Conservation (phyloP, 352 stramenopile species). For the Aphanomyces invadans region DNA sequence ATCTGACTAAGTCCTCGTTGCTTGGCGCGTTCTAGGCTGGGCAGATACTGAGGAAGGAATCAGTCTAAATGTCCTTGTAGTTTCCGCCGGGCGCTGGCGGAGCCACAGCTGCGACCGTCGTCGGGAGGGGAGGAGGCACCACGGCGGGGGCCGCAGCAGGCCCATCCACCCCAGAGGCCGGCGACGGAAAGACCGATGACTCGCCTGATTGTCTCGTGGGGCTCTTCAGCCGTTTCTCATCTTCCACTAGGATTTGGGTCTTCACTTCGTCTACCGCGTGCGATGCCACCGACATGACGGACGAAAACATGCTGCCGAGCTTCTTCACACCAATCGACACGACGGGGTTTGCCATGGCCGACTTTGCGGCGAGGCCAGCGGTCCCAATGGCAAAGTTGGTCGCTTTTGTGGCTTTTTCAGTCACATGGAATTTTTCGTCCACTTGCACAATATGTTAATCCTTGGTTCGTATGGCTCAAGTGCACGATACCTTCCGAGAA, state of each 20-base stretch:
- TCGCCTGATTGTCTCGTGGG: neutral
- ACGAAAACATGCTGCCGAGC: conserved; percentile 15
- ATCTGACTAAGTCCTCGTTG: too few relatives aligned
- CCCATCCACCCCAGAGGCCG: neutral
- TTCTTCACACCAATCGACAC: conserved; percentile 15
- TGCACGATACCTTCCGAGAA: conserved; percentile 11
- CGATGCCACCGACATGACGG: neutral
- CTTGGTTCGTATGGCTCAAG: too few relatives aligned
- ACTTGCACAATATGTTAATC: too few relatives aligned
- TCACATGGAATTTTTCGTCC: conserved; percentile 14
- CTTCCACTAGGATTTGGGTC: conserved; percentile 16
- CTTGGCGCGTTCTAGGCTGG: too few relatives aligned
- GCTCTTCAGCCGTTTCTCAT: conserved; percentile 8
- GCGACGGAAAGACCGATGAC: neutral
- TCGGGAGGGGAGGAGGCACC: neutral
- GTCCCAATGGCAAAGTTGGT: neutral
- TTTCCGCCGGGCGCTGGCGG: neutral
- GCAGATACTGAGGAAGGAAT: too few relatives aligned
- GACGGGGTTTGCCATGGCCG: conserved; percentile 5
- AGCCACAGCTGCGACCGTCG: neutral
- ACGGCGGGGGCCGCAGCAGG: neutral
- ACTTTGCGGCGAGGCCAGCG: conserved; percentile 1
- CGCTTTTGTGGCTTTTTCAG: conserved; percentile 6
- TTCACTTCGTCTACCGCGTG: conserved; percentile 9
- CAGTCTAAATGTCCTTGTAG: conserved; percentile 14